Evolutionary conservation across 306 rosid species (phyloP).

Genomic region (Nissolia schottii): DNA sequence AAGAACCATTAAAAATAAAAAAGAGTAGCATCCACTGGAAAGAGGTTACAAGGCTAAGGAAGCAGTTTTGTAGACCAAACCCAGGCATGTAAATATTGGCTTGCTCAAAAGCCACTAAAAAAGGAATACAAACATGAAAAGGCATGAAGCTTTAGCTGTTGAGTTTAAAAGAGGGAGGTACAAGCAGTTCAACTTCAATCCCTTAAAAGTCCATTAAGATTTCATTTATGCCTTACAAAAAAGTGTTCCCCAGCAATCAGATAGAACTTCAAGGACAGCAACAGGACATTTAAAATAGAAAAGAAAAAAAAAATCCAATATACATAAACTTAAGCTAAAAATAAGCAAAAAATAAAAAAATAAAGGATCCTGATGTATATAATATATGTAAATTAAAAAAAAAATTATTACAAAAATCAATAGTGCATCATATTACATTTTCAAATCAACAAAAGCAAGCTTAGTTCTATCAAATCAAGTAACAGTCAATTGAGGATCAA

Average conservation of each 20-base stretch:
- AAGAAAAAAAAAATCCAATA: not conserved
- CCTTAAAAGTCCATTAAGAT: not conserved
- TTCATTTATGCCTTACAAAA: not conserved
- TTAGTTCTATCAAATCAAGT: not conserved
- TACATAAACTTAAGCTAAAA: not conserved
- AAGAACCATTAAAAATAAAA: not conserved
- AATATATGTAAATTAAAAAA: no score
- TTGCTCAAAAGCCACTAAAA: not conserved
- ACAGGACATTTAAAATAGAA: not conserved
- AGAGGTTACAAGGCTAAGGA: constrained; percentile 6
- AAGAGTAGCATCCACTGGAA: not conserved
- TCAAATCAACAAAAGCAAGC: constrained; percentile 5
- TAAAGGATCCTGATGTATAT: not conserved
- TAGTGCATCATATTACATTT: not conserved
- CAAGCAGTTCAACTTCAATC: constrained; percentile 9
- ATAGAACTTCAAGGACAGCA: not conserved
- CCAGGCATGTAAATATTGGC: not conserved
- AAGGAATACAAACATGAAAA: not conserved
- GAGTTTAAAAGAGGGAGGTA: constrained; percentile 3
- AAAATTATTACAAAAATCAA: not conserved
- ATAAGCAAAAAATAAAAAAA: not conserved
- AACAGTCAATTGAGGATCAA: not conserved
- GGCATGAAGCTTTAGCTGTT: constrained; percentile 18
- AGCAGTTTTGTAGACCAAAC: not conserved
- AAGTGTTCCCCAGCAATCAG: not conserved